Evolutionary conservation across 2,329 filamentous ascomycete genomes (phyloP).

Genomic region (Aschersonia sp.): DNA sequence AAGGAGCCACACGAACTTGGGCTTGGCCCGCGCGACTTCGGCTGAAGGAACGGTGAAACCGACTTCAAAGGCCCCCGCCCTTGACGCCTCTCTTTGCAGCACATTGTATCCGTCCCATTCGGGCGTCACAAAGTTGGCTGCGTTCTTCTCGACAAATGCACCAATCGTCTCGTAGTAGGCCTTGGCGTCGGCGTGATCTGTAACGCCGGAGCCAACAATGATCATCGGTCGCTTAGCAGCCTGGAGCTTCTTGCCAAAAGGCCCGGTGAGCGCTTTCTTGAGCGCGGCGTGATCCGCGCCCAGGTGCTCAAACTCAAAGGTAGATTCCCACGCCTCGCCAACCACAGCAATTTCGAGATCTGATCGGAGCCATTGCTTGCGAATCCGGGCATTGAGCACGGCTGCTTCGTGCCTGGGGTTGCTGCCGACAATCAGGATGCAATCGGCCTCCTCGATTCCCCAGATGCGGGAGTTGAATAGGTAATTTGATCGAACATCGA

Average conservation of each 20-base stretch:
- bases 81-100: constrained; percentile 82
- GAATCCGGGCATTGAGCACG: constrained; percentile 87
- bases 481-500: constrained; percentile 90
- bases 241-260: constrained; percentile 86
- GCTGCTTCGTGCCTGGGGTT: constrained; percentile 94
- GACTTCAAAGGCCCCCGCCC: constrained; percentile 86
- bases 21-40: constrained; percentile 66
- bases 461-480: constrained; percentile 92
- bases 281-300: constrained; percentile 66
- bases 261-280: constrained; percentile 71
- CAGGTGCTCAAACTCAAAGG: constrained; percentile 88
- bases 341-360: constrained; percentile 87
- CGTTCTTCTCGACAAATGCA: constrained; percentile 84
- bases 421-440: constrained; percentile 81
- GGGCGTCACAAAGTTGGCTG: constrained; percentile 68
- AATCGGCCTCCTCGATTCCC: constrained; percentile 87
- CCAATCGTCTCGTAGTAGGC: constrained; percentile 87
- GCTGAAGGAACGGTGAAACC: constrained; percentile 81
- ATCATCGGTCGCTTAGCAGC: constrained; percentile 90
- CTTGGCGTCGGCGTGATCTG: constrained; percentile 82
- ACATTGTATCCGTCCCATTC: constrained; percentile 99
- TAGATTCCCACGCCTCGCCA: constrained; percentile 82
- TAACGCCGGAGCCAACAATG: constrained; percentile 80
- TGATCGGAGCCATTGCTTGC: constrained; percentile 94
- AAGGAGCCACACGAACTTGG: constrained; percentile 94